Conservation (phyloP, 768 basidiomycete genomes). For the Trametes maxima region DNA sequence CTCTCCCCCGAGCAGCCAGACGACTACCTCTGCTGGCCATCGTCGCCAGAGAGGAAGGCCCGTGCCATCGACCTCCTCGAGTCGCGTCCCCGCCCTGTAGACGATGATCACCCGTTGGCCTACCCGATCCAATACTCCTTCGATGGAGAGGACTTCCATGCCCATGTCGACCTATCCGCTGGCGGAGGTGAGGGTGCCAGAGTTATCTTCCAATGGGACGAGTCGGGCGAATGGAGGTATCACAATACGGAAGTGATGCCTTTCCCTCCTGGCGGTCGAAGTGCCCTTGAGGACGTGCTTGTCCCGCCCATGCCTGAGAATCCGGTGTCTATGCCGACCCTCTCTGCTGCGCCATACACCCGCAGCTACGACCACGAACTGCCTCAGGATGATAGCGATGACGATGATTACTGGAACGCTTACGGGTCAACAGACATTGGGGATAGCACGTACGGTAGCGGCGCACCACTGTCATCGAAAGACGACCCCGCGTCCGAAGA, state of each 20-base stretch:
- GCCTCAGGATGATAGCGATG: conserved; percentile 39
- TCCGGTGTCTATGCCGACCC: conserved; percentile 6
- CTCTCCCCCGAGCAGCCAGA: conserved; percentile 51
- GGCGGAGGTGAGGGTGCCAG: conserved; percentile 46
- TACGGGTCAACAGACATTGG: conserved; percentile 49
- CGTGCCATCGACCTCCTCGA: conserved; percentile 49
- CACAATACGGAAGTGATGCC: conserved; percentile 73
- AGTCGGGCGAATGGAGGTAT: conserved; percentile 60
- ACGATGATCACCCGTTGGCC: conserved; percentile 30
- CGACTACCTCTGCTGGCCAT: conserved; percentile 72
- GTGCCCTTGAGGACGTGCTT: conserved; percentile 33
- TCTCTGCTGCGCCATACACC: conserved; percentile 2
- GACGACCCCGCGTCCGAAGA: conserved; percentile 46
- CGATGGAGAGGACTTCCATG: conserved; percentile 55
- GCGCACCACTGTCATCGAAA: conserved; percentile 30
- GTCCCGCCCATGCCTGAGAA: conserved; percentile 35
- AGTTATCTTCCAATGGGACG: conserved; percentile 72
- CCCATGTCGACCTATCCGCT: conserved; percentile 46
- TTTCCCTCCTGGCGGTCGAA: conserved; percentile 52
- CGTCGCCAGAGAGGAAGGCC: conserved; percentile 36
- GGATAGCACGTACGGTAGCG: conserved; percentile 19
- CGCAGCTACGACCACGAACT: conserved; percentile 20
- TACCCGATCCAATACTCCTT: conserved; percentile 43
- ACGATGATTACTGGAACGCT: conserved; percentile 70
- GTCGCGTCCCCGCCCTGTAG: conserved; percentile 33